Percentiles rank a stretch among this genome's conserved stretches.
Evolutionary conservation across 2,329 filamentous ascomycete genomes (phyloP).

Genomic region (Sodiomyces alkalinus): DNA sequence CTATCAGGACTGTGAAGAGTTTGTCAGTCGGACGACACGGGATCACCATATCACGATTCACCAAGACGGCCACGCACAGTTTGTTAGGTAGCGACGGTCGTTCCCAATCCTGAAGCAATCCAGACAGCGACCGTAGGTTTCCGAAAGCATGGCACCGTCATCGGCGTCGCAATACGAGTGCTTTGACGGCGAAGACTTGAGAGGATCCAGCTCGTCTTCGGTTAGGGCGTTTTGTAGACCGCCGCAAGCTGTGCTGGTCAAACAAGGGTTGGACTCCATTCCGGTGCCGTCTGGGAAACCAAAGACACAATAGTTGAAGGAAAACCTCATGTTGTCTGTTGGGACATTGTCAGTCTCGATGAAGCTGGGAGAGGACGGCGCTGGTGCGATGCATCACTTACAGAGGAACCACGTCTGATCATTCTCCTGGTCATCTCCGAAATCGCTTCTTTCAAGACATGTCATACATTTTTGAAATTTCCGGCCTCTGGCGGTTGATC

Average conservation of each 20-base stretch:
- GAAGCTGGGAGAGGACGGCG: neutral
- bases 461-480: constrained; percentile 34
- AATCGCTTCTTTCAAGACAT: constrained; percentile 37
- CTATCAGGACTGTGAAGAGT: constrained; percentile 26
- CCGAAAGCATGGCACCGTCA: constrained; percentile 18
- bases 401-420: constrained; percentile 42
- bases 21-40: constrained; percentile 3
- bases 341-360: neutral
- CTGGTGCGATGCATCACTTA: constrained; percentile 21
- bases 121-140: constrained; percentile 23
- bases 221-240: constrained; percentile 24
- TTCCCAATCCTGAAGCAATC: constrained; percentile 28
- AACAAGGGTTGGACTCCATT: constrained; percentile 30
- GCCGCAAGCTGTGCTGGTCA: constrained; percentile 35
- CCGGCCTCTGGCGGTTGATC: constrained; percentile 19
- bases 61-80: constrained; percentile 23
- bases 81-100: constrained; percentile 28
- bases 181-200: constrained; percentile 13
- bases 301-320: constrained; percentile 36
- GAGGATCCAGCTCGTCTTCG: constrained; percentile 20
- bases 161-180: constrained; percentile 32
- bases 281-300: constrained; percentile 32
- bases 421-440: constrained; percentile 28
- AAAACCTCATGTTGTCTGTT: constrained; percentile 37
- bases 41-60: too few relatives aligned